A percentile compares a stretch with the other conserved stretches of the same genome.
Evolutionary conservation across 106 monocot genomes (phyloP).

Genomic region (Phalaenopsis equestris): DNA sequence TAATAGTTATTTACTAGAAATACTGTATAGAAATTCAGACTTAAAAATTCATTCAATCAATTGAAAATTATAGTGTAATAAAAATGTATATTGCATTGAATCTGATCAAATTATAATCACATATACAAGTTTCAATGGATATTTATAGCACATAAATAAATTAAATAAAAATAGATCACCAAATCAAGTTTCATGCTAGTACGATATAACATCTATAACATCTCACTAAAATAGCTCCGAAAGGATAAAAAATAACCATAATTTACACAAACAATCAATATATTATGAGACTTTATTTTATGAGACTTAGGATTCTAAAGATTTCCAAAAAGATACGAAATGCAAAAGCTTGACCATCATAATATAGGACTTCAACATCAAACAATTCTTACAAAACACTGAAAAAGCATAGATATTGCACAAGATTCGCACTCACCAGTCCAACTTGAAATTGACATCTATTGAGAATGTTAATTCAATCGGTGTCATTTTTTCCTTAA

Average conservation of each 20-base stretch:
- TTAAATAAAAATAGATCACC: background rate
- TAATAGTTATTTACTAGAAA: too few relatives aligned
- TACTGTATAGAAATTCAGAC: too few relatives aligned
- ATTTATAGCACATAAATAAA: background rate
- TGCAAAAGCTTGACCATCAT: too few relatives aligned
- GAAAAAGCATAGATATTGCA: background rate
- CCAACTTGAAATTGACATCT: constrained; percentile 96
- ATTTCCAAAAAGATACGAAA: too few relatives aligned
- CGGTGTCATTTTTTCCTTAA: constrained; percentile 96
- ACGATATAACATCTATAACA: too few relatives aligned
- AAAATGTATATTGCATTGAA: background rate
- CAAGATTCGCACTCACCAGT: constrained; percentile 47
- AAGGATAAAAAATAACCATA: too few relatives aligned
- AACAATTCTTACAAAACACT: background rate
- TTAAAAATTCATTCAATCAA: background rate
- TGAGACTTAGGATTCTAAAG: too few relatives aligned
- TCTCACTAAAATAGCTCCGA: too few relatives aligned
- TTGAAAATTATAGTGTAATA: background rate
- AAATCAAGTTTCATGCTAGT: background rate
- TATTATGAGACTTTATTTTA: too few relatives aligned
- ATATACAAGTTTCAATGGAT: background rate
- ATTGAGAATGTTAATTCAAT: constrained; percentile 98
- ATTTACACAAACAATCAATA: too few relatives aligned
- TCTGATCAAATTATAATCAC: background rate
- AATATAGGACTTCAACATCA: background rate